A percentile compares a stretch with the other conserved stretches of the same genome.
These are phyloP conservation scores for Eucalyptus coolabah DNA, from an alignment of 345 rosid genomes.

Conservation along the genomic window DNA sequence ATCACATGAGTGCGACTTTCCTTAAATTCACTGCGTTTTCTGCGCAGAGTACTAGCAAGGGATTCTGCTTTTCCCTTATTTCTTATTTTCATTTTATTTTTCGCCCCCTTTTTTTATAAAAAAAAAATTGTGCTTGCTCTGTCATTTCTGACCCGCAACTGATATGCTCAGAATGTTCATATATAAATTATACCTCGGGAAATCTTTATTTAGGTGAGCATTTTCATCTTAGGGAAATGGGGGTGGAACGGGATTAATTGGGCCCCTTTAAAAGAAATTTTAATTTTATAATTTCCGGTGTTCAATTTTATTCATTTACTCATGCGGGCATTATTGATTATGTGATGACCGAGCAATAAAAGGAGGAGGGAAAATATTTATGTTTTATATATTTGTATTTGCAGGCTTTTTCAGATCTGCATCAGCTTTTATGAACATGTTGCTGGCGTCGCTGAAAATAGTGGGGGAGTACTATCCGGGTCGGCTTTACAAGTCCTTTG, in stretches of 20 bases:
- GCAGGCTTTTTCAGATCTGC: constrained; percentile 98
- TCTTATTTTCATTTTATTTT: neutral
- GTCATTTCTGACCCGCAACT: neutral
- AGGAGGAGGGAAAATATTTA: neutral
- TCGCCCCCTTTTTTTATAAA: neutral
- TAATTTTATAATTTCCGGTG: neutral
- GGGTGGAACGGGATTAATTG: neutral
- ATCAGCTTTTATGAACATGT: constrained; percentile 68
- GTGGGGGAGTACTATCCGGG: constrained; percentile 77
- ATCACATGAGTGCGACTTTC: neutral
- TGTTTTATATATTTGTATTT: neutral
- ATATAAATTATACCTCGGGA: neutral
- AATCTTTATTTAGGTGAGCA: neutral
- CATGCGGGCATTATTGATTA: neutral
- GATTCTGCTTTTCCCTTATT: neutral
- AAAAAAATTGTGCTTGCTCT: neutral
- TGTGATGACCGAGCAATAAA: neutral
- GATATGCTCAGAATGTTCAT: neutral
- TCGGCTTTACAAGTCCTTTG: constrained; percentile 68
- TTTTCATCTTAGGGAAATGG: neutral
- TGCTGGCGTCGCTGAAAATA: constrained; percentile 67
- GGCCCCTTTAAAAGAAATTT: neutral
- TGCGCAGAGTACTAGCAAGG: neutral
- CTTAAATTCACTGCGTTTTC: neutral
- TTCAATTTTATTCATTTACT: neutral